Base-by-base conservation (phyloP, 257 asterid genomes). In the Knoxia roxburghii region DNA sequence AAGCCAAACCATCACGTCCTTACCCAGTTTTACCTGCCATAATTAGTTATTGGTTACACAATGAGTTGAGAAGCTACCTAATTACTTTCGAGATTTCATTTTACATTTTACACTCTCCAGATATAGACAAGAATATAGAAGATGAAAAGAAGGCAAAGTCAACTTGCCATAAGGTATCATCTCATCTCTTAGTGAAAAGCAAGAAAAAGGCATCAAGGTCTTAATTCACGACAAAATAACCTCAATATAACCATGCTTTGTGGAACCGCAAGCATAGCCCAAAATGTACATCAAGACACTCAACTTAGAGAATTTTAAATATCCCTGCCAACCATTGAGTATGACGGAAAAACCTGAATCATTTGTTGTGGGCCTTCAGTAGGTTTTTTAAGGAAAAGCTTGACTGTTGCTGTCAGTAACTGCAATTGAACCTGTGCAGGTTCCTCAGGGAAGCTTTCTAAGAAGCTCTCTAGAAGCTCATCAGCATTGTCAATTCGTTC, bases 401-500 rank as follows among this genome's bases (percentile, higher is more conserved):
- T 94, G 55, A 94, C 99, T 20, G 99, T 91, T 54, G 99, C 98
- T 62, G 99, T 94, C 72, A 94, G 83, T 77, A 94, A 80, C 87
- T 94, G 99, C 83, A 94, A 72, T 81, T 94, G 99, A 58, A 94
- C 96, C 70, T 90, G 98, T 27, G 96, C 90, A 73, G 99, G 95
- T 81, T 94, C 99, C 85, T 94, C 99, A 0, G 99, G 96, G 64
- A 94, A 94, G 76, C 80, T 94, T 81, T 94, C 99, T 78, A 94
- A 73, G 82, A 94, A 94, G 90, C 98, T 89, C 77, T 94, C 99
- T 77, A 94, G 83, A 72, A 94, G 99, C 84, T 94, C 99, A 81
- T 94, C 99, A 26, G 99, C 99, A 78, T 94, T 94, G 82, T 94
- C 99, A 67, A 94, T 94, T 87, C 99, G 87, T 80, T 94, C 99